A percentile compares a stretch with the other conserved stretches of the same genome.
These are phyloP conservation scores for Dryas alaskensis DNA, from an alignment of 306 rosid genomes.

Conservation along the genomic window DNA sequence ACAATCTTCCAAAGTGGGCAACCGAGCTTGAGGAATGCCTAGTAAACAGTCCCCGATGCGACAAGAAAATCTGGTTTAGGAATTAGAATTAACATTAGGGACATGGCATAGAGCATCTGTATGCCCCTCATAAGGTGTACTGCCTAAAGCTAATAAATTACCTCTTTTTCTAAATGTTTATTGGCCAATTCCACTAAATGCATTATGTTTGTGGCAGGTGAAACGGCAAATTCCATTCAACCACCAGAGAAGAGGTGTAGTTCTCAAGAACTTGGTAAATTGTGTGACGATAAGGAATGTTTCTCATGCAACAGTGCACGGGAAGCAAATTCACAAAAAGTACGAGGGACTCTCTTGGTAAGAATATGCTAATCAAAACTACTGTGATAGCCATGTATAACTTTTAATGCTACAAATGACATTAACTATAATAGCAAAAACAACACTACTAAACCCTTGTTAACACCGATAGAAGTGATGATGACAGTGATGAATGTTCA, in stretches of 20 bases:
- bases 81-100: not conserved
- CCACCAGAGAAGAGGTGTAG: slow-evolving; percentile 76
- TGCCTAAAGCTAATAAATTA: not conserved
- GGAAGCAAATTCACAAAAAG: slow-evolving; percentile 71
- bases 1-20: slow-evolving; percentile 9
- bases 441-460: not conserved
- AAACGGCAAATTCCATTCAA: slow-evolving; percentile 80
- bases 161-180: slow-evolving; percentile 20
- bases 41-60: not conserved
- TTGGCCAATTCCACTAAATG: slow-evolving; percentile 28
- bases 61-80: slow-evolving; percentile 4
- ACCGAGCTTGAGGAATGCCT: not conserved
- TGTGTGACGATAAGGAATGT: slow-evolving; percentile 77
- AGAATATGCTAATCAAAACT: slow-evolving; percentile 29
- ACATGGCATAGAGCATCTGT: slow-evolving; percentile 1
- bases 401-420: not conserved
- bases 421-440: not conserved
- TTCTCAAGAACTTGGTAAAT: slow-evolving; percentile 51
- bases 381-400: slow-evolving; percentile 9
- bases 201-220: slow-evolving; percentile 56
- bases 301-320: slow-evolving; percentile 79
- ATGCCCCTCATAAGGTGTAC: not conserved
- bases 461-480: not conserved
- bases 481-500: slow-evolving; percentile 16
- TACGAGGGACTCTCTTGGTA: slow-evolving; percentile 90